Evolutionary conservation across 2,329 filamentous ascomycete species (phyloP), one percentile per base, ranked within the genome.

Genomic region (Hymenoscyphus linearis): DNA sequence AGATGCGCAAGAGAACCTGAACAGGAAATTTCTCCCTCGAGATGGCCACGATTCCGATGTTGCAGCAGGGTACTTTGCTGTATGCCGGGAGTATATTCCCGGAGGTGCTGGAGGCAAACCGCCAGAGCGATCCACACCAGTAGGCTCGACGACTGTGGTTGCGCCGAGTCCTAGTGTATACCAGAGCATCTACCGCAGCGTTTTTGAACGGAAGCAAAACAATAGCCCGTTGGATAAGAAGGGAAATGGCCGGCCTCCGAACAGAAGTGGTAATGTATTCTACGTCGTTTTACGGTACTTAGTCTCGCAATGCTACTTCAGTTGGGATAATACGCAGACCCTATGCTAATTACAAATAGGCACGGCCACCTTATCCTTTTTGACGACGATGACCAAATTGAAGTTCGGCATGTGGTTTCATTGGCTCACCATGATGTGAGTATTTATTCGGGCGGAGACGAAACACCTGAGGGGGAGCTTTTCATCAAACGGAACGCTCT

Each of bases 311-410:
- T 50, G 44, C n/a, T 22, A 22, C 44, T 25, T 50, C 18, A 18
- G 7, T 13, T 13, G 44, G 44, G 22, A 25, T 25, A 50, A 50
- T 13, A 18, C 10, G 44, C 18, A 5, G 27, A n/a, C 27, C 44
- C 58, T 36, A 40, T 40, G 36, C 60, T 68, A 60, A 70, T 37
- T 13, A 4, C 13, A 56, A 52, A 14, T 63, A 93, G 92, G 72
- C 93, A 97, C 75, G 93, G 93, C 40, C 93, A 98, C 73, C 78
- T 99, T 57, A 97, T 99, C 91, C 85, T 99, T 10, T 99, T 97
- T 75, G 95, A 99, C 73, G 93, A 98, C 71, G 87, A 91, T 58
- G 91, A 96, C 68, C 93, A 98, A 75, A 82, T 97, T 68, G 95
- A 99, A 76, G 95, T 99, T 16, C 89, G 93, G 65, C 92, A 98